phyloP scores from a whole-genome alignment of 352 stramenopile species.

The Pelagophyceae sp. region DNA sequence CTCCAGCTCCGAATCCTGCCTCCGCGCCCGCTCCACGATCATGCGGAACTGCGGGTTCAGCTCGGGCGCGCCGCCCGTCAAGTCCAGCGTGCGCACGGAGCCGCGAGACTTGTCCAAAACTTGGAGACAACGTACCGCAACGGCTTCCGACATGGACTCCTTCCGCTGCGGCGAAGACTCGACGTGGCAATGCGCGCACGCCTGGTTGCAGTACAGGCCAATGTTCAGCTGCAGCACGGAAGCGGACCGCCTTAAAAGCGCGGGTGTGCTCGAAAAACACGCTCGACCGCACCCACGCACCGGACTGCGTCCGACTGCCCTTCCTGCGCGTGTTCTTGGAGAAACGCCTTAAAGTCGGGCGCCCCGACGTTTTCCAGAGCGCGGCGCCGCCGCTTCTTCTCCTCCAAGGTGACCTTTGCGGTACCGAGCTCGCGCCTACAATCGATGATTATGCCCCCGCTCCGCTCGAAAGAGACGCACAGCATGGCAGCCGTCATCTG shows the following conservation, averaged over 20 bases:
- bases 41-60: conserved; percentile 65
- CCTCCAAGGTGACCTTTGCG: conserved; percentile 53
- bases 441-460: neutral
- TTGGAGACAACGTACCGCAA: conserved; percentile 53
- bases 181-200: conserved; percentile 72
- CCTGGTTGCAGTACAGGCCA: conserved; percentile 75
- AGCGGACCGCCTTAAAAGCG: no score
- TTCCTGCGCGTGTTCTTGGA: conserved; percentile 39
- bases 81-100: conserved; percentile 60
- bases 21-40: conserved; percentile 54
- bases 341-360: conserved; percentile 52
- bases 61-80: conserved; percentile 71
- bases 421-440: conserved; percentile 36
- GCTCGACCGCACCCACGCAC: neutral
- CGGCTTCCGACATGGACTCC: conserved; percentile 53
- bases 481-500: conserved; percentile 47
- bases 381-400: conserved; percentile 53
- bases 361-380: conserved; percentile 56
- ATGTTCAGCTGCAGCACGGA: conserved; percentile 78
- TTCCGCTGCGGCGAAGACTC: conserved; percentile 60
- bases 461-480: neutral
- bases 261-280: conserved; percentile 18
- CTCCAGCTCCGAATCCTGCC: conserved; percentile 29
- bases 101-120: conserved; percentile 56
- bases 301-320: conserved; percentile 24